Percentiles rank a stretch among this genome's conserved stretches.
These are phyloP conservation scores for Nannizziopsis barbatae DNA, from an alignment of 2,329 filamentous ascomycete genomes.

Conservation along the genomic window DNA sequence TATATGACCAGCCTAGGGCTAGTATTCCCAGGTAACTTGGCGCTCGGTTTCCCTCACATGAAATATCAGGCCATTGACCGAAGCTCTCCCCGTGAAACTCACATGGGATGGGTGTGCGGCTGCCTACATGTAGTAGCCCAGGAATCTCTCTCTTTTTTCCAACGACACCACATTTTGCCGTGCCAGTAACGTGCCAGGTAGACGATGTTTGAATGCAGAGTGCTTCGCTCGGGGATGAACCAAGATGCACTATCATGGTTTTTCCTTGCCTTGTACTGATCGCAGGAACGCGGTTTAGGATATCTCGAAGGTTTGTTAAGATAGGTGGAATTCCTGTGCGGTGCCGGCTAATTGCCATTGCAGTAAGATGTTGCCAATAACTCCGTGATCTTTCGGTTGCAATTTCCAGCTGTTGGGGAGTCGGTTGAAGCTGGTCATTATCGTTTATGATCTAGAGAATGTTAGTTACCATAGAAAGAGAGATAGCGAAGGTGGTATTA, in stretches of 20 bases:
- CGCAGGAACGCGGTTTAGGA: conserved; percentile 4
- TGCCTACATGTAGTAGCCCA: conserved; percentile 3
- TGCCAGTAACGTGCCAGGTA: conserved; percentile 2
- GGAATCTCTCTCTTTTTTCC: conserved; percentile 6
- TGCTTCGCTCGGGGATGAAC: background rate
- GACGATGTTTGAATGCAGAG: conserved; percentile 1
- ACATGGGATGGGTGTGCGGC: conserved; percentile 1
- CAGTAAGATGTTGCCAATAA: conserved; percentile 9
- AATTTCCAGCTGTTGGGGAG: background rate
- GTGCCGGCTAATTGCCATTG: conserved; percentile 4
- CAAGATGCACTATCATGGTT: background rate
- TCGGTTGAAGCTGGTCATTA: conserved; percentile 5
- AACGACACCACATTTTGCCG: conserved; percentile 1
- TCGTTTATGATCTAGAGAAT: conserved; percentile 6
- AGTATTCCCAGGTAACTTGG: conserved; percentile 6
- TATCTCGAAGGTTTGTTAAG: background rate
- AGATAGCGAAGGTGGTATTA: conserved; percentile 2
- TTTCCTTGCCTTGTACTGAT: conserved; percentile 1
- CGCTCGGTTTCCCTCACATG: background rate
- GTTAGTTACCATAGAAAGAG: conserved; percentile 8
- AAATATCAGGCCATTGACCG: background rate
- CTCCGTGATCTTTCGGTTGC: conserved; percentile 1
- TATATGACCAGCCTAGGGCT: conserved; percentile 8
- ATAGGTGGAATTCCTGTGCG: background rate
- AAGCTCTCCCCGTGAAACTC: conserved; percentile 1